Conservation (phyloP, 139 green algal species). For the Protoeuglena noctilucae region DNA sequence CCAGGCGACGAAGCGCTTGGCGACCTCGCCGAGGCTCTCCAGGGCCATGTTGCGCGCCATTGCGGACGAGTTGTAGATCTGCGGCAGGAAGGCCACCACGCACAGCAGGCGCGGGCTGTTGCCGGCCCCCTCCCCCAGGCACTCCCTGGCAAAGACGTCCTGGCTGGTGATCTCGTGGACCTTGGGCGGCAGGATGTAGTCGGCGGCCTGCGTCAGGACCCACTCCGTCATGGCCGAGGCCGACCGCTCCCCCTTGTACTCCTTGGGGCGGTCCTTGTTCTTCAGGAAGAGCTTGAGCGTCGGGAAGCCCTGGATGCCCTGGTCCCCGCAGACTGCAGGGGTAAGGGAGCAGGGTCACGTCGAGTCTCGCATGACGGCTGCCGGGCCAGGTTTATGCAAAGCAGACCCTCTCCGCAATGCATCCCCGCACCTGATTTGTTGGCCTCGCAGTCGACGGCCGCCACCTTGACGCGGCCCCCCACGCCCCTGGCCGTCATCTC, state of each 20-base stretch:
- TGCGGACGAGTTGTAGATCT: constrained; percentile 75
- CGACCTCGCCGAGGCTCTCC: constrained; percentile 36
- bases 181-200: constrained; percentile 8
- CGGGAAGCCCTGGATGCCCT: constrained; percentile 53
- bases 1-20: too few relatives aligned
- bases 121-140: constrained; percentile 22
- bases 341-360: too few relatives aligned
- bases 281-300: constrained; percentile 77
- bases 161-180: constrained; percentile 46
- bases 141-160: constrained; percentile 37
- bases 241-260: constrained; percentile 62
- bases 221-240: constrained; percentile 30
- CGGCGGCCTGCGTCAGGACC: constrained; percentile 2
- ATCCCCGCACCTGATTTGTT: too few relatives aligned
- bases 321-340: neutral
- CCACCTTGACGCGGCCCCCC: constrained; percentile 58
- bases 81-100: constrained; percentile 70
- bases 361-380: too few relatives aligned
- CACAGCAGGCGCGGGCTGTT: constrained; percentile 43
- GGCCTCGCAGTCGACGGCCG: constrained; percentile 68
- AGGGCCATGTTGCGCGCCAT: constrained; percentile 47
- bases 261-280: constrained; percentile 41
- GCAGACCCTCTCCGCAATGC: too few relatives aligned
- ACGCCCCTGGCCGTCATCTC: constrained; percentile 38
- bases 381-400: too few relatives aligned